These are phyloP conservation scores for Hypholoma fasciculare DNA, from an alignment of 768 basidiomycete genomes.

Conservation along the genomic window DNA sequence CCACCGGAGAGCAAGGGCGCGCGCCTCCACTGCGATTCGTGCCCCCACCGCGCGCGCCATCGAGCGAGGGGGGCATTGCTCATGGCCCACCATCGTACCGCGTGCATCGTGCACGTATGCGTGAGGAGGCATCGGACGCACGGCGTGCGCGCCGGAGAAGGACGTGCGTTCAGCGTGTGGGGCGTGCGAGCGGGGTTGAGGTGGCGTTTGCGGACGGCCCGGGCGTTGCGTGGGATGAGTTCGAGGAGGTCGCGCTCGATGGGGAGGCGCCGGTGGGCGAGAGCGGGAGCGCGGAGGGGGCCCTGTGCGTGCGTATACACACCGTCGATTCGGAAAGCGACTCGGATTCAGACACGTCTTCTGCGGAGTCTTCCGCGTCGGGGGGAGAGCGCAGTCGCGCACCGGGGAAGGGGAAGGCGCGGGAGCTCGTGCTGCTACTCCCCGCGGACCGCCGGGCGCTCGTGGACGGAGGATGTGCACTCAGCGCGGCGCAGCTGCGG, in stretches of 20 bases:
- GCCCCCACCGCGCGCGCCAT: neutral
- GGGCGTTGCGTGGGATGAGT: neutral
- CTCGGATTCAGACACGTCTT: neutral
- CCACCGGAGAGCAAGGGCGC: neutral
- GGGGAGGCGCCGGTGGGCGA: neutral
- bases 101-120: neutral
- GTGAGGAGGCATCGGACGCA: neutral
- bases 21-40: neutral
- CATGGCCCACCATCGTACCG: neutral
- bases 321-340: neutral
- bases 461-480: constrained; percentile 4
- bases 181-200: constrained; percentile 5
- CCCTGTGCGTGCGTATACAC: neutral
- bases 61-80: neutral
- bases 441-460: constrained; percentile 1
- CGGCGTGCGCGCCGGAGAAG: neutral
- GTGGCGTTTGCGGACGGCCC: constrained; percentile 8
- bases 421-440: neutral
- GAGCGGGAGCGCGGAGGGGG: neutral
- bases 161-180: constrained; percentile 10
- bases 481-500: constrained; percentile 1
- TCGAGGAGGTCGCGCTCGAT: constrained; percentile 1
- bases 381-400: neutral
- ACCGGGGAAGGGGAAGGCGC: neutral
- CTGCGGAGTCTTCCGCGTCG: neutral